Evolutionary conservation across 345 rosid genomes (phyloP).

Genomic region (Citrus medica): DNA sequence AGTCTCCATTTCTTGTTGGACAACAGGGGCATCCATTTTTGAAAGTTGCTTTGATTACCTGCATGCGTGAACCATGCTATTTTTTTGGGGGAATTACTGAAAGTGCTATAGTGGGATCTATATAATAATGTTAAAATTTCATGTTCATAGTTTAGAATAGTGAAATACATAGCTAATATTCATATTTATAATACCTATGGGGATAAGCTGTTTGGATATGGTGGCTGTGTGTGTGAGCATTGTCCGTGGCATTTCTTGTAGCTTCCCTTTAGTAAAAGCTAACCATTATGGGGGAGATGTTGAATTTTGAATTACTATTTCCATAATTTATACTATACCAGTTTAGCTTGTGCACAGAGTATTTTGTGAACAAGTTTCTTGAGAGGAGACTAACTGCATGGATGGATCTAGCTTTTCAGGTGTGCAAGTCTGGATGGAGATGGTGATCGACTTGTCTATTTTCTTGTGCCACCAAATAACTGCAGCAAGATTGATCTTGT

Average conservation of each 20-base stretch:
- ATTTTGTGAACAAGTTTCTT: not conserved
- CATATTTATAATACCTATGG: not conserved
- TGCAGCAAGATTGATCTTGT: constrained; percentile 59
- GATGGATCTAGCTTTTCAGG: constrained; percentile 49
- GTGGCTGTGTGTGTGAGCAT: not conserved
- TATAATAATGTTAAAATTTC: not conserved
- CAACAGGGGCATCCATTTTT: not conserved
- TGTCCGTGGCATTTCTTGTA: not conserved
- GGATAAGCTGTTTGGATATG: not conserved
- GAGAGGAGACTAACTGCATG: constrained; percentile 22
- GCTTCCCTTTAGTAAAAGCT: not conserved
- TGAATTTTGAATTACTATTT: not conserved
- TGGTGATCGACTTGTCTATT: constrained; percentile 90
- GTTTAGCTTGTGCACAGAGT: not conserved
- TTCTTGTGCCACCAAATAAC: constrained; percentile 35
- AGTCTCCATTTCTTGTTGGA: not conserved
- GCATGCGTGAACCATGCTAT: not conserved
- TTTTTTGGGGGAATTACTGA: not conserved
- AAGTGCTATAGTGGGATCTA: not conserved
- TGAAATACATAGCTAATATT: not conserved
- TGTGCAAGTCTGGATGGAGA: constrained; percentile 98
- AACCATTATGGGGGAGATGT: not conserved
- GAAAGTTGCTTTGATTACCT: not conserved
- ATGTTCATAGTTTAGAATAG: not conserved
- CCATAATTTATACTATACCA: not conserved